These are phyloP conservation scores for Hymenoscyphus linearis DNA, from an alignment of 2,329 filamentous ascomycete genomes.

Conservation along the genomic window DNA sequence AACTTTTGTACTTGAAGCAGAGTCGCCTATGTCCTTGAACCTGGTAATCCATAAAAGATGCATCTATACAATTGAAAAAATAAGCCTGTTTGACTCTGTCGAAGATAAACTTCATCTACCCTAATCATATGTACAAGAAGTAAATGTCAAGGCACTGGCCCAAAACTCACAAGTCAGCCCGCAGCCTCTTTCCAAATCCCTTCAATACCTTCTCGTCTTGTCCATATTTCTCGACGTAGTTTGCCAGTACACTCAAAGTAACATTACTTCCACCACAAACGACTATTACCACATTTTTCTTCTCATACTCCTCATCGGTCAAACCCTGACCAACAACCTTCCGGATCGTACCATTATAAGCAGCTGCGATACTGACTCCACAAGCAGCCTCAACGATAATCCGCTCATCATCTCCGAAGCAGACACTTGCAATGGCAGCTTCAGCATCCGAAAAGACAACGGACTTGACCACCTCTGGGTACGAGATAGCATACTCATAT, in stretches of 20 bases:
- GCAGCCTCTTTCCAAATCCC: constrained; percentile 6
- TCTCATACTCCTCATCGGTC: constrained; percentile 51
- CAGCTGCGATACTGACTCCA: constrained; percentile 70
- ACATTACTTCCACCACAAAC: constrained; percentile 76
- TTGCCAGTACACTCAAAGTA: constrained; percentile 53
- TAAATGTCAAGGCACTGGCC: not conserved
- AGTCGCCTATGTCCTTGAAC: no score
- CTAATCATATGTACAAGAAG: not conserved
- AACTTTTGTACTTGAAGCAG: no score
- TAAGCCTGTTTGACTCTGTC: not conserved
- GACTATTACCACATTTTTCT: constrained; percentile 73
- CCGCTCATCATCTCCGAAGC: constrained; percentile 75
- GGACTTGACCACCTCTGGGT: constrained; percentile 13
- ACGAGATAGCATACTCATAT: constrained; percentile 52
- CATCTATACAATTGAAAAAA: not conserved
- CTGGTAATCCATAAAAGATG: no score
- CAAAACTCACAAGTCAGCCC: not conserved
- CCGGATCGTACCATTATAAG: constrained; percentile 59
- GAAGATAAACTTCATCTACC: not conserved
- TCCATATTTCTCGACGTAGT: constrained; percentile 39
- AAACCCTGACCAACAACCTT: constrained; percentile 50
- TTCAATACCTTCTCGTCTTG: constrained; percentile 9
- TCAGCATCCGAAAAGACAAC: constrained; percentile 61
- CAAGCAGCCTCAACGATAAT: constrained; percentile 80
- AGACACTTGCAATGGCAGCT: constrained; percentile 70